Evolutionary conservation across 2,329 filamentous ascomycete species (phyloP).

Genomic region (Paracoccidioides lutzii): DNA sequence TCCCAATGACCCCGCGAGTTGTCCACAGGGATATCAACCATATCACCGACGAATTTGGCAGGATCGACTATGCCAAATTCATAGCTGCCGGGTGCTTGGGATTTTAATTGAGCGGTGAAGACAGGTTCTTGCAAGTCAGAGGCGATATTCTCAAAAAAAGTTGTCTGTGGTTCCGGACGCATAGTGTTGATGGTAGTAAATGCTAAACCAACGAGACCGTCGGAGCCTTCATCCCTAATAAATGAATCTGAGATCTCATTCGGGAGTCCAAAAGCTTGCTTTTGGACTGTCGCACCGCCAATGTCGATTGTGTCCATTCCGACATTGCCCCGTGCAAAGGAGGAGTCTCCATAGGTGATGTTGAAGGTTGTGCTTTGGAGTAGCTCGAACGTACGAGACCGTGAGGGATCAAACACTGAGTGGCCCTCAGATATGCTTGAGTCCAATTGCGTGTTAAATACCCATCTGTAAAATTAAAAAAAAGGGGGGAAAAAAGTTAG

Average conservation of each 20-base stretch:
- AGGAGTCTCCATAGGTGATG: conserved; percentile 55
- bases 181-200: conserved; percentile 52
- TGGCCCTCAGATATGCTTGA: conserved; percentile 37
- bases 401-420: conserved; percentile 40
- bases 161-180: conserved; percentile 49
- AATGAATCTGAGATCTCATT: conserved; percentile 44
- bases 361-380: conserved; percentile 43
- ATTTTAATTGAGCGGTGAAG: conserved; percentile 57
- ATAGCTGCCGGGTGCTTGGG: conserved; percentile 50
- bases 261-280: conserved; percentile 57
- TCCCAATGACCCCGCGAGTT: conserved; percentile 56
- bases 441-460: conserved; percentile 51
- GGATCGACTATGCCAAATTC: conserved; percentile 61
- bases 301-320: conserved; percentile 53
- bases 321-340: conserved; percentile 49
- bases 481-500: not conserved
- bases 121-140: conserved; percentile 49
- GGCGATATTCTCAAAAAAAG: conserved; percentile 61
- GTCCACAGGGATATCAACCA: conserved; percentile 52
- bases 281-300: conserved; percentile 45
- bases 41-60: conserved; percentile 48
- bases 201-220: conserved; percentile 50
- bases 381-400: conserved; percentile 39
- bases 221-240: conserved; percentile 38
- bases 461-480: conserved; percentile 40